Evolutionary conservation across 2,329 filamentous ascomycete genomes (phyloP).

Genomic region (Aspergillus hiratsukae): DNA sequence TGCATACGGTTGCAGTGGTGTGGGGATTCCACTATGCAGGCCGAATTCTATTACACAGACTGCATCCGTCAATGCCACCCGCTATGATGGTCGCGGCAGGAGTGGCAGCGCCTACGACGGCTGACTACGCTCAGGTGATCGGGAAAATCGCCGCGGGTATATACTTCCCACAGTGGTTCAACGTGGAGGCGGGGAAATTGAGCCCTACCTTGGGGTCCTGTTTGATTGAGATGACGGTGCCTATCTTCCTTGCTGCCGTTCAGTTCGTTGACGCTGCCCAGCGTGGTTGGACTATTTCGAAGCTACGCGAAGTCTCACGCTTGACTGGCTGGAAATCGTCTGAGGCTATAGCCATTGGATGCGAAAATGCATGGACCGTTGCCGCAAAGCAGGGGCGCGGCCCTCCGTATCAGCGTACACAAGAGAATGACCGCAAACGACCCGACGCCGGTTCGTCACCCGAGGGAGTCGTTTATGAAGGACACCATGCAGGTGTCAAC

Average conservation of each 20-base stretch:
- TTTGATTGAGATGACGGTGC: conserved; percentile 75
- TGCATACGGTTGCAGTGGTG: conserved; percentile 79
- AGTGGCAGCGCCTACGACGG: conserved; percentile 69
- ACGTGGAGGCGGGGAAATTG: conserved; percentile 47
- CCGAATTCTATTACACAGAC: conserved; percentile 73
- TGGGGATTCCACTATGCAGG: conserved; percentile 87
- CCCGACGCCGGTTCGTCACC: conserved; percentile 1
- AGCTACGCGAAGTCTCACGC: conserved; percentile 69
- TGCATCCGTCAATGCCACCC: conserved; percentile 86
- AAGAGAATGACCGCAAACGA: conserved; percentile 12
- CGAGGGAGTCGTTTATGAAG: background rate
- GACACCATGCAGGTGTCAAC: conserved; percentile 23
- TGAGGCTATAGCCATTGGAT: conserved; percentile 73
- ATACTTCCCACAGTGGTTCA: conserved; percentile 40
- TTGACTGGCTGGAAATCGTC: conserved; percentile 87
- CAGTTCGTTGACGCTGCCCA: conserved; percentile 69
- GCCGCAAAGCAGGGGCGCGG: conserved; percentile 69
- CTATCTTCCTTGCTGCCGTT: conserved; percentile 81
- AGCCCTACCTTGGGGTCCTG: conserved; percentile 75
- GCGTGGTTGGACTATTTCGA: conserved; percentile 70
- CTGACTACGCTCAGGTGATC: conserved; percentile 65
- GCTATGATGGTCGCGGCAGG: conserved; percentile 83
- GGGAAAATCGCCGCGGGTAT: conserved; percentile 76
- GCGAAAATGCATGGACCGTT: conserved; percentile 78
- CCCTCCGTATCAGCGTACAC: conserved; percentile 60